phyloP scores from a whole-genome alignment of 176 grass and related monocot species.

The Avena sativa region DNA sequence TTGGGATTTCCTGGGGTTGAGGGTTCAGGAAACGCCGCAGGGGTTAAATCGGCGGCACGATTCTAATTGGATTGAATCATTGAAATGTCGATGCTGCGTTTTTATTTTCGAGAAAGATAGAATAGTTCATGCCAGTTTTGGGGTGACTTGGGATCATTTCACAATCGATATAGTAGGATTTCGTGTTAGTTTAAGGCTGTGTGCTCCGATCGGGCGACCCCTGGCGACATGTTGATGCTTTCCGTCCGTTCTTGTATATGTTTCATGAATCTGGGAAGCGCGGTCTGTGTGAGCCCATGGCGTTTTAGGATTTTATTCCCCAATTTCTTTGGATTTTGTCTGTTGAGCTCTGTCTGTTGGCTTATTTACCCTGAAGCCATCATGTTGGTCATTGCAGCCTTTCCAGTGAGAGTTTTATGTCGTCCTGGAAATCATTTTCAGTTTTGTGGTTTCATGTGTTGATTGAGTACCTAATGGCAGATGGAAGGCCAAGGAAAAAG shows the following conservation, averaged over 20 bases:
- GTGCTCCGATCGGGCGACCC: background rate
- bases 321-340: background rate
- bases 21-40: background rate
- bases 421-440: background rate
- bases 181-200: background rate
- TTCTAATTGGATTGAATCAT: constrained; percentile 8
- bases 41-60: background rate
- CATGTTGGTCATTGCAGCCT: constrained; percentile 6
- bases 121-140: background rate
- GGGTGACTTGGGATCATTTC: background rate
- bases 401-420: background rate
- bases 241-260: background rate
- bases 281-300: background rate
- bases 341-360: background rate
- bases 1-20: constrained; percentile 28
- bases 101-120: background rate
- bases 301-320: background rate
- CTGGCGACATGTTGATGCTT: background rate
- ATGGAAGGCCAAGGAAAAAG: constrained; percentile 61
- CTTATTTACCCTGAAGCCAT: background rate
- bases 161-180: background rate
- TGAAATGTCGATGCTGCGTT: background rate
- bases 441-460: constrained; percentile 38
- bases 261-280: background rate
- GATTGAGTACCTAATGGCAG: constrained; percentile 46